phyloP scores from a whole-genome alignment of 169 alveolate genomes.

The Prorocentrum cordatum region DNA sequence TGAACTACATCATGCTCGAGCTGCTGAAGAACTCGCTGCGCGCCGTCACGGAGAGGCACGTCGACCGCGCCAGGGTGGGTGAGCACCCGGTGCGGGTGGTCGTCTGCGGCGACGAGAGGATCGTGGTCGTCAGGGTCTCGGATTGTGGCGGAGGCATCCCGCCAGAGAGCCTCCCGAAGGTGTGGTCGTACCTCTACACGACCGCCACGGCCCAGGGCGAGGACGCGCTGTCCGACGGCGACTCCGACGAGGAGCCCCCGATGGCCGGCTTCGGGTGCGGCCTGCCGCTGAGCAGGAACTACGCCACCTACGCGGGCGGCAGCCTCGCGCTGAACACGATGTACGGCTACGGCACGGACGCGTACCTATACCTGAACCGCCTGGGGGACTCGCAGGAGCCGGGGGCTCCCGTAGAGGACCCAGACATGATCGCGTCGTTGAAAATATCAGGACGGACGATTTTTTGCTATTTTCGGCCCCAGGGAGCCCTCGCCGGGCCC shows the following conservation, averaged over 20 bases:
- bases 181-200: constrained; percentile 59
- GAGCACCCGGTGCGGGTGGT: too few relatives aligned
- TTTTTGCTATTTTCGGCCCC: too few relatives aligned
- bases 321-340: constrained; percentile 41
- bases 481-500: too few relatives aligned
- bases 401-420: too few relatives aligned
- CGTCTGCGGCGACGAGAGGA: too few relatives aligned
- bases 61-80: too few relatives aligned
- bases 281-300: constrained; percentile 58
- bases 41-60: constrained; percentile 36
- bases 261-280: constrained; percentile 66
- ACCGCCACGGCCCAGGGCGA: constrained; percentile 42
- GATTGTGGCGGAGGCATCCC: too few relatives aligned
- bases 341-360: constrained; percentile 26
- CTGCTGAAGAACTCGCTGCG: constrained; percentile 55
- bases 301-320: constrained; percentile 51
- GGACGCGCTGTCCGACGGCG: background rate
- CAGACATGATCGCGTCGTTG: too few relatives aligned
- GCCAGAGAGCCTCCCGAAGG: too few relatives aligned
- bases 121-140: too few relatives aligned
- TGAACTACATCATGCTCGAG: constrained; percentile 54
- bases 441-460: too few relatives aligned
- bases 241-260: constrained; percentile 35
- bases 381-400: constrained; percentile 29
- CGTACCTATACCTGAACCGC: constrained; percentile 58